Conservation (phyloP, 1,284 basidiomycete genomes). For the Malassezia pachydermatis region DNA sequence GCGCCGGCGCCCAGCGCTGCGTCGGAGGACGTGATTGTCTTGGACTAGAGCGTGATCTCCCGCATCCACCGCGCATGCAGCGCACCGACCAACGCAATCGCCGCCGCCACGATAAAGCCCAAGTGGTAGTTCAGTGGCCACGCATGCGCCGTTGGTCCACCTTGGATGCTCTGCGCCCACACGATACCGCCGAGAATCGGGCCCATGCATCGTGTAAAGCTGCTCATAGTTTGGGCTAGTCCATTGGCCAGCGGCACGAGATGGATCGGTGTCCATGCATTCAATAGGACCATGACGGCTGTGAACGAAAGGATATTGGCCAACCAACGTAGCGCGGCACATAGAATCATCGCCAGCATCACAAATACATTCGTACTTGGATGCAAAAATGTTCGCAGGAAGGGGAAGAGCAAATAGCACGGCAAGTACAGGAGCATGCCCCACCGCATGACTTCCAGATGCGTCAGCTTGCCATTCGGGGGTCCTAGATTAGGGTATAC, state of each 20-base stretch:
- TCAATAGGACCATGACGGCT: constrained; percentile 44
- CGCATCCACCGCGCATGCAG: constrained; percentile 16
- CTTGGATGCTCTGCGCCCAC: constrained; percentile 39
- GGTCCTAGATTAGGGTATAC: constrained; percentile 60
- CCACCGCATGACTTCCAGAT: constrained; percentile 43
- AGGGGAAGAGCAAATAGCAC: constrained; percentile 34
- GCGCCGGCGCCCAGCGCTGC: background rate
- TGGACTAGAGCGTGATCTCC: constrained; percentile 10
- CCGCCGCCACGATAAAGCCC: constrained; percentile 42
- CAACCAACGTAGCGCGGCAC: constrained; percentile 46
- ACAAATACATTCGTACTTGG: constrained; percentile 49
- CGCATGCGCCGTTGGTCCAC: constrained; percentile 19
- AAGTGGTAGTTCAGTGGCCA: constrained; percentile 44
- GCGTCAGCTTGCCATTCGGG: constrained; percentile 35
- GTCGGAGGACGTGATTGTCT: constrained; percentile 13
- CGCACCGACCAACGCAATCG: constrained; percentile 30
- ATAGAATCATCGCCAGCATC: constrained; percentile 50
- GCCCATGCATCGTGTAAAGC: constrained; percentile 49
- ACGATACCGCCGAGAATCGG: constrained; percentile 44
- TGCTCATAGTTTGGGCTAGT: constrained; percentile 49
- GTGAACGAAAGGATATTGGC: constrained; percentile 49
- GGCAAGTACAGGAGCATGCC: constrained; percentile 30
- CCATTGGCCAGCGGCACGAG: constrained; percentile 50
- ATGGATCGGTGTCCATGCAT: constrained; percentile 50
- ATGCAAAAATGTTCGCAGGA: constrained; percentile 51